A percentile compares a stretch with the other conserved stretches of the same genome.
Conservation (phyloP, 441 rosid genomes). For the Erodium trifolium region DNA sequence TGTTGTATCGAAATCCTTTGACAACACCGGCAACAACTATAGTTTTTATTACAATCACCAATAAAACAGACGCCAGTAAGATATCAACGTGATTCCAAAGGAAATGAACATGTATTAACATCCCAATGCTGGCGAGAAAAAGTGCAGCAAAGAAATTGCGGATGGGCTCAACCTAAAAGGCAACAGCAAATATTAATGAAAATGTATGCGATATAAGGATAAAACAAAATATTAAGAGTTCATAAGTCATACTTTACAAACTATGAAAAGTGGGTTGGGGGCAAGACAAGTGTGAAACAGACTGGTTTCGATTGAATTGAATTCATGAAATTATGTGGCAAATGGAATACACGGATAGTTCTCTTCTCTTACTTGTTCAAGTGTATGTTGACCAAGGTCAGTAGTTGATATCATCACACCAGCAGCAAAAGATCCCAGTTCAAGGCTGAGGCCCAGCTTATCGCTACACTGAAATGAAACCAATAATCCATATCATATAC, state of each 20-base stretch:
- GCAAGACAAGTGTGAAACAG: neutral
- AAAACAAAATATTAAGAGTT: neutral
- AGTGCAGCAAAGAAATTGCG: conserved; percentile 98
- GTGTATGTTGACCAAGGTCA: conserved; percentile 87
- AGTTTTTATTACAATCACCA: conserved; percentile 83
- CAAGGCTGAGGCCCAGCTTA: conserved; percentile 92
- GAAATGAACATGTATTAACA: conserved; percentile 91
- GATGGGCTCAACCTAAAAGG: conserved; percentile 80
- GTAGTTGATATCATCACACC: conserved; percentile 98
- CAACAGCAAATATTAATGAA: neutral
- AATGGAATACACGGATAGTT: neutral
- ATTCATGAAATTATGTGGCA: conserved; percentile 7
- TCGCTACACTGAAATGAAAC: conserved; percentile 81
- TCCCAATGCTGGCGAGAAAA: conserved; percentile 96
- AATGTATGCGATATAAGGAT: neutral
- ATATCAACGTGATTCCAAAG: conserved; percentile 94
- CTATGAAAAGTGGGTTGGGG: neutral
- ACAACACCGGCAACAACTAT: conserved; percentile 68
- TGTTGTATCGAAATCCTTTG: conserved; percentile 86
- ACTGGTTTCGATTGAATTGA: neutral
- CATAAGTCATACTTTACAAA: neutral
- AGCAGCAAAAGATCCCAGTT: conserved; percentile 95
- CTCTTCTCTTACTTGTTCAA: conserved; percentile 67
- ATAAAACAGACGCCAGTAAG: conserved; percentile 79
- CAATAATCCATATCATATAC: conserved; percentile 17